Conservation (phyloP, 192 early-diverging fungal genomes). For the Ambispora gerdemannii region DNA sequence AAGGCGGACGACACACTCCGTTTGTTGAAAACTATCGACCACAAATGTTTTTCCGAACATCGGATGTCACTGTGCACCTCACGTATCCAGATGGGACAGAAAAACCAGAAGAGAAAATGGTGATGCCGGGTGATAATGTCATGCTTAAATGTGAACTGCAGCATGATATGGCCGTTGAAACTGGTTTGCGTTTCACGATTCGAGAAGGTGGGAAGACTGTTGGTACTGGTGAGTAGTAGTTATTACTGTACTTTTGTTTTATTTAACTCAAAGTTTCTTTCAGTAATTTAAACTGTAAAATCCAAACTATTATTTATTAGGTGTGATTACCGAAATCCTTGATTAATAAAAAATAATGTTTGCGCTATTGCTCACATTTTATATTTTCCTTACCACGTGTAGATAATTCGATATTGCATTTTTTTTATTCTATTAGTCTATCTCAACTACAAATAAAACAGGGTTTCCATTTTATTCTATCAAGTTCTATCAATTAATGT, state of each 20-base stretch:
- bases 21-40: constrained; percentile 98
- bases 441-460: not conserved
- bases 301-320: not conserved
- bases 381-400: not conserved
- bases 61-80: constrained; percentile 89
- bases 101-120: constrained; percentile 91
- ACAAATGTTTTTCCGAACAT: constrained; percentile 93
- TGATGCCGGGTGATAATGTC: constrained; percentile 97
- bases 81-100: constrained; percentile 70
- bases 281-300: not conserved
- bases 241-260: constrained; percentile 64
- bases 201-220: constrained; percentile 98
- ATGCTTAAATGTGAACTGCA: constrained; percentile 83
- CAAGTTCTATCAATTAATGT: not conserved
- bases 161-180: constrained; percentile 82
- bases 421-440: not conserved
- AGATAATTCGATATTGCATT: not conserved
- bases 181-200: constrained; percentile 94
- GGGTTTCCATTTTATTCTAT: not conserved
- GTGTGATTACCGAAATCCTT: constrained; percentile 16
- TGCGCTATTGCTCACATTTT: not conserved
- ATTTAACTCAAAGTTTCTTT: not conserved
- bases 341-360: not conserved
- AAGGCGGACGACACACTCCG: constrained; percentile 97
- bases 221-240: constrained; percentile 85